Conservation (phyloP, 208 protist genomes). For the Crithidia mellificae region DNA sequence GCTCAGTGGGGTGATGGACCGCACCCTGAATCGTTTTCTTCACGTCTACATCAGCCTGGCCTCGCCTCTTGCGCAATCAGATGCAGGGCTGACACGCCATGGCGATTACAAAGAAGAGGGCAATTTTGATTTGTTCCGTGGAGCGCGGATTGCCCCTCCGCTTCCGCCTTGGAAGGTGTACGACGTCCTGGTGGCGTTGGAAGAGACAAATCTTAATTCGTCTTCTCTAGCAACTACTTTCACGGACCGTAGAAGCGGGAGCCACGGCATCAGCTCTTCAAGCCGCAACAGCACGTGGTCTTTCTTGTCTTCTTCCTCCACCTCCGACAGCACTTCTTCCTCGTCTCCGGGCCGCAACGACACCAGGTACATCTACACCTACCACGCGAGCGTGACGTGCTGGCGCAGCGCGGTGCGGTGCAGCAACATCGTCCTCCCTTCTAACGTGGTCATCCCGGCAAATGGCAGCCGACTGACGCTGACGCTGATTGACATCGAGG, state of each 20-base stretch:
- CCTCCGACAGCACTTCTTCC: not conserved
- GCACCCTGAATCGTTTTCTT: constrained; percentile 63
- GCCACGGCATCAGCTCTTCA: not conserved
- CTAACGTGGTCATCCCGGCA: constrained; percentile 43
- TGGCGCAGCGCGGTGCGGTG: constrained; percentile 43
- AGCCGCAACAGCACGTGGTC: too few species aligned
- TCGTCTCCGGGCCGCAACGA: constrained; percentile 5
- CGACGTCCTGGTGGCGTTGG: constrained; percentile 46
- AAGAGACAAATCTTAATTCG: constrained; percentile 35
- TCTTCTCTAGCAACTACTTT: too few species aligned
- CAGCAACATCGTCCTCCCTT: constrained; percentile 60
- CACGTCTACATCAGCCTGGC: constrained; percentile 63
- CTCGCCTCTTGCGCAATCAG: constrained; percentile 34
- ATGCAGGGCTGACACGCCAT: not conserved
- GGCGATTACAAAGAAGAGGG: too few species aligned
- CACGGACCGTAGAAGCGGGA: not conserved
- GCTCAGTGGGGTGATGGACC: constrained; percentile 40
- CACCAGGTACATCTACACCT: constrained; percentile 36
- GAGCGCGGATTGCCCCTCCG: not conserved
- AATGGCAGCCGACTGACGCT: constrained; percentile 51
- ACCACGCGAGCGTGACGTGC: constrained; percentile 56
- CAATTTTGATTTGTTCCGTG: too few species aligned
- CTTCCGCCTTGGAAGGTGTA: constrained; percentile 24
- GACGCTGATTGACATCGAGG: constrained; percentile 58
- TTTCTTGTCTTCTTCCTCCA: too few species aligned